Conservation (phyloP, 1,284 basidiomycete species). For the Cystobasidiaceae sp. region DNA sequence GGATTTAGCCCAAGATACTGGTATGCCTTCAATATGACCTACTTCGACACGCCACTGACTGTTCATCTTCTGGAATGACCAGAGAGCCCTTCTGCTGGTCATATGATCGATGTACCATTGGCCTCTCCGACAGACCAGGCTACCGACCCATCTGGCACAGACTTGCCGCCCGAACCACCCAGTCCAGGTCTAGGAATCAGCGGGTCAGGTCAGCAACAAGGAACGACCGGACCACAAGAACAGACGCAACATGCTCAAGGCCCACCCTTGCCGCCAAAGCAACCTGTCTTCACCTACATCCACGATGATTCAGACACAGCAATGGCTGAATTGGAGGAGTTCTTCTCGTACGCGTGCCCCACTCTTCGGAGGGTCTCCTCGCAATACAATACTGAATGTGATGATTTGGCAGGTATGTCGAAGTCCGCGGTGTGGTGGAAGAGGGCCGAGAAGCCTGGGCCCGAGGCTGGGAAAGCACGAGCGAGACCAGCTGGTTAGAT, state of each 20-base stretch:
- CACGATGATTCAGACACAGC: constrained; percentile 32
- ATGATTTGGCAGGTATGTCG: constrained; percentile 29
- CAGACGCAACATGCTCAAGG: background rate
- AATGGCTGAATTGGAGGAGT: constrained; percentile 83
- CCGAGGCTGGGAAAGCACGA: constrained; percentile 10
- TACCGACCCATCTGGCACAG: background rate
- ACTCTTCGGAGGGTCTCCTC: constrained; percentile 58
- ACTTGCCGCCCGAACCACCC: background rate
- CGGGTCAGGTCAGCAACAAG: too few relatives aligned
- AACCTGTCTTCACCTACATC: constrained; percentile 24
- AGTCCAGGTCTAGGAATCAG: background rate
- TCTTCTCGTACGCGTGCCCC: constrained; percentile 97
- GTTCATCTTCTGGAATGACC: too few relatives aligned
- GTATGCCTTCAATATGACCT: background rate
- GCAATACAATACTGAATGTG: background rate
- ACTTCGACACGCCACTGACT: too few relatives aligned
- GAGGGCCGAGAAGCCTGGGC: constrained; percentile 34
- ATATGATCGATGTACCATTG: background rate
- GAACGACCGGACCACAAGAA: background rate
- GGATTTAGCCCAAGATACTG: constrained; percentile 11
- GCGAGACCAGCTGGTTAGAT: constrained; percentile 4
- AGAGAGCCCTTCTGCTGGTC: too few relatives aligned
- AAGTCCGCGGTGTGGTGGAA: constrained; percentile 33
- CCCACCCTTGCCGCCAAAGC: constrained; percentile 19
- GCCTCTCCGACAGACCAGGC: constrained; percentile 17